Percentiles rank a stretch among this genome's conserved stretches.
These are phyloP conservation scores for Backusella westeae DNA, from an alignment of 192 early-diverging fungal species.

Conservation along the genomic window DNA sequence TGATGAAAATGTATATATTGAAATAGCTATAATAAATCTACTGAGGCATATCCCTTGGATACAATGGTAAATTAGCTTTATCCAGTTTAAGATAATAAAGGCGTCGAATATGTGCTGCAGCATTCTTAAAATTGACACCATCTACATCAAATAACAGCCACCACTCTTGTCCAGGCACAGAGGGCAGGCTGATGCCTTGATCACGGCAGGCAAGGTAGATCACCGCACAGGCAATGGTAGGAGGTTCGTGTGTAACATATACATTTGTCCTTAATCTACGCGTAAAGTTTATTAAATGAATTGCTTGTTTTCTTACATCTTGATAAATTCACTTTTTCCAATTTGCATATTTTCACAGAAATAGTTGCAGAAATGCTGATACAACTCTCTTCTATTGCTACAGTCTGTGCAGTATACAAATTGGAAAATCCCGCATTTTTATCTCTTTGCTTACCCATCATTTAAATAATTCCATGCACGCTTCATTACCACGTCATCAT, in stretches of 20 bases:
- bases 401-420: background rate
- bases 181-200: conserved; percentile 63
- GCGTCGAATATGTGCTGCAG: conserved; percentile 59
- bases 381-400: background rate
- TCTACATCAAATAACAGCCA: conserved; percentile 33
- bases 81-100: conserved; percentile 54
- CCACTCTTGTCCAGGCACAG: conserved; percentile 24
- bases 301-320: background rate
- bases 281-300: background rate
- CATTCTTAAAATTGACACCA: conserved; percentile 41
- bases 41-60: conserved; percentile 44
- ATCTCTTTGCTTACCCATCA: conserved; percentile 61
- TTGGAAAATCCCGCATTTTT: background rate
- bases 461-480: conserved; percentile 94
- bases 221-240: conserved; percentile 82
- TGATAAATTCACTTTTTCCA: background rate
- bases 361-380: too few species aligned
- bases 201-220: conserved; percentile 81
- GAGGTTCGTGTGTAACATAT: conserved; percentile 73
- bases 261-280: conserved; percentile 69
- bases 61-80: conserved; percentile 54
- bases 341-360: background rate
- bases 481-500: conserved; percentile 75
- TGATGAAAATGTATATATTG: background rate
- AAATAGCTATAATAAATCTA: background rate